Evolutionary conservation across 2,329 filamentous ascomycete genomes (phyloP).

Genomic region (Microsporum audouinii): DNA sequence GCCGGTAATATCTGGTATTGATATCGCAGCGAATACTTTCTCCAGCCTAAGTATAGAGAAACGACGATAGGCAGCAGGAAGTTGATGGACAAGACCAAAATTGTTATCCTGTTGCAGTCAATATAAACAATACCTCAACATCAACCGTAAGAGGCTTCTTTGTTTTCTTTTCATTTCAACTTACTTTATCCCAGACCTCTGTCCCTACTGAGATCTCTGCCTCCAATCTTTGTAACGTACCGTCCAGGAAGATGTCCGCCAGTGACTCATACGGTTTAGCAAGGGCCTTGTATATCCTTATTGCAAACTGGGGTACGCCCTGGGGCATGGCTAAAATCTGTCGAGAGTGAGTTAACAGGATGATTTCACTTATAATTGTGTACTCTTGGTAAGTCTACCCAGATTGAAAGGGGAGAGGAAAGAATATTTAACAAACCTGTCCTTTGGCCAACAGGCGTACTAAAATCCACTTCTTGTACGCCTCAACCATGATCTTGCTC

Average conservation of each 20-base stretch:
- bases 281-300: constrained; percentile 47
- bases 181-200: constrained; percentile 49
- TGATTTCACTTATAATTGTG: background rate
- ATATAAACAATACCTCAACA: constrained; percentile 6
- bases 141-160: background rate
- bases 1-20: constrained; percentile 39
- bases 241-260: constrained; percentile 54
- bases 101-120: constrained; percentile 53
- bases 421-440: constrained; percentile 29
- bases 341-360: constrained; percentile 17
- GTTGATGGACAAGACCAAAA: constrained; percentile 55
- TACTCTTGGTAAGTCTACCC: too few relatives aligned
- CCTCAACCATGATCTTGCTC: constrained; percentile 73
- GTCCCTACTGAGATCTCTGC: constrained; percentile 51
- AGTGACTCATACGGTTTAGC: constrained; percentile 61
- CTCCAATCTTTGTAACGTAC: constrained; percentile 48
- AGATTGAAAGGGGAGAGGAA: background rate
- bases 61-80: constrained; percentile 59
- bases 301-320: constrained; percentile 31
- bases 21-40: constrained; percentile 56
- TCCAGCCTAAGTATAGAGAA: constrained; percentile 65
- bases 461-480: constrained; percentile 84
- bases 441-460: constrained; percentile 62
- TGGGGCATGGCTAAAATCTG: constrained; percentile 44
- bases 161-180: constrained; percentile 13